Conservation (phyloP, 306 rosid genomes). For the Hippophae rhamnoides region DNA sequence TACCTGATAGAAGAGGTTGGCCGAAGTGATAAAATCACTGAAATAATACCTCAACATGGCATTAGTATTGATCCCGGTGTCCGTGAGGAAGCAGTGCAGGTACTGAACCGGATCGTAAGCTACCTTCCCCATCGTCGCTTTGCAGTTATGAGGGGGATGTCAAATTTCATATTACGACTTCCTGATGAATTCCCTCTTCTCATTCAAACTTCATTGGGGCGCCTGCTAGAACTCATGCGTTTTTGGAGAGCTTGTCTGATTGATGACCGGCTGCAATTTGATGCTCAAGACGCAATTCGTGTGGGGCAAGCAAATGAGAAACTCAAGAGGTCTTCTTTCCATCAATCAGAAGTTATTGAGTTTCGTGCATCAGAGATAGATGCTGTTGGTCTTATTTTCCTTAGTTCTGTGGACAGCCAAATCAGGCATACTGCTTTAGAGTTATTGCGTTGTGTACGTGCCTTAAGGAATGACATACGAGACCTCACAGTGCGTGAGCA, state of each 20-base stretch:
- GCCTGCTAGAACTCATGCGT: constrained; percentile 94
- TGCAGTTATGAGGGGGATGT: constrained; percentile 97
- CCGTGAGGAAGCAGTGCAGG: constrained; percentile 98
- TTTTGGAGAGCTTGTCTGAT: constrained; percentile 94
- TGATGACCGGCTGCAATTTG: constrained; percentile 68
- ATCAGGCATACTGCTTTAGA: constrained; percentile 93
- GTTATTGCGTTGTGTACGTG: constrained; percentile 91
- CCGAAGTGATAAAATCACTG: constrained; percentile 91
- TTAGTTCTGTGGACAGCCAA: constrained; percentile 93
- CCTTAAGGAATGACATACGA: constrained; percentile 83
- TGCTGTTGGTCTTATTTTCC: constrained; percentile 97
- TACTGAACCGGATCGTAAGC: constrained; percentile 83
- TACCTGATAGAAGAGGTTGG: constrained; percentile 97
- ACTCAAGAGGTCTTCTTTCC: constrained; percentile 68
- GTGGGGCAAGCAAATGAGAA: constrained; percentile 47
- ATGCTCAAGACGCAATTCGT: constrained; percentile 40
- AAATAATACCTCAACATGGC: constrained; percentile 99
- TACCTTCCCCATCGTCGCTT: constrained; percentile 91
- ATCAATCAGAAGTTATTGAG: constrained; percentile 59
- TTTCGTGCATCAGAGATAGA: constrained; percentile 92
- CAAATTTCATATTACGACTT: constrained; percentile 78
- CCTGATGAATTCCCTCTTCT: constrained; percentile 99
- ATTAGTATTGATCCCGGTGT: constrained; percentile 99
- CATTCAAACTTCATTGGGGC: constrained; percentile 91
- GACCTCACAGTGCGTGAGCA: constrained; percentile 55